Percentiles rank a stretch among this genome's conserved stretches.
Conservation (phyloP, 257 asterid genomes). For the Primulina tabacum region DNA sequence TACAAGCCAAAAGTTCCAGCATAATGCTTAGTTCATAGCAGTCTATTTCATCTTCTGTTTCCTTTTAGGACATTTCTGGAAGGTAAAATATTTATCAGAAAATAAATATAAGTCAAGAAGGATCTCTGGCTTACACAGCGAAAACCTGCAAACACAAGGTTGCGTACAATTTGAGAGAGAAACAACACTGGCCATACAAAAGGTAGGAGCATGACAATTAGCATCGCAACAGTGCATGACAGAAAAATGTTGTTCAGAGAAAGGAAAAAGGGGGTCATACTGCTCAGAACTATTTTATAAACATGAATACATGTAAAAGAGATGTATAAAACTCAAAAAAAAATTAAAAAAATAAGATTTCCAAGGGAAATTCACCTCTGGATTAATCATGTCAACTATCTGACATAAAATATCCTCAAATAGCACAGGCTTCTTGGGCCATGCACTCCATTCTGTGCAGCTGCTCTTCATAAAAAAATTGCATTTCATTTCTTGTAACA, state of each 20-base stretch:
- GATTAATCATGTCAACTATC: constrained; percentile 93
- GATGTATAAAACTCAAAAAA: constrained; percentile 11
- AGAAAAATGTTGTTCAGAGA: constrained; percentile 11
- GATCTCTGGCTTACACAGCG: constrained; percentile 20
- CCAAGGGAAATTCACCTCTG: constrained; percentile 59
- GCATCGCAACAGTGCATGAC: constrained; percentile 19
- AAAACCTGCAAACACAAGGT: constrained; percentile 7
- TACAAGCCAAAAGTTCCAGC: constrained; percentile 17
- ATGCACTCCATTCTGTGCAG: constrained; percentile 99
- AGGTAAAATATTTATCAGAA: neutral
- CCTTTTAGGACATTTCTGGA: neutral
- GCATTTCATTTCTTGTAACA: constrained; percentile 91
- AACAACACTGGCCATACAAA: neutral
- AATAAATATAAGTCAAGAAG: neutral
- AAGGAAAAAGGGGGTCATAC: constrained; percentile 11
- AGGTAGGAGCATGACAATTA: constrained; percentile 12
- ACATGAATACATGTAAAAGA: constrained; percentile 16
- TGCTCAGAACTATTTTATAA: constrained; percentile 9
- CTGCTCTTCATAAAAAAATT: constrained; percentile 98
- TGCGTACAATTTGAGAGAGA: constrained; percentile 8
- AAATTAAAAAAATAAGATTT: neutral
- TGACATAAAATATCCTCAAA: constrained; percentile 99
- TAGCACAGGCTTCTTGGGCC: constrained; percentile 99
- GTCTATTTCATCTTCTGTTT: neutral
- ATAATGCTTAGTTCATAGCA: constrained; percentile 3